Evolutionary conservation across 805 yeast genomes (phyloP).

Genomic region (Yarrowia keelungensis): DNA sequence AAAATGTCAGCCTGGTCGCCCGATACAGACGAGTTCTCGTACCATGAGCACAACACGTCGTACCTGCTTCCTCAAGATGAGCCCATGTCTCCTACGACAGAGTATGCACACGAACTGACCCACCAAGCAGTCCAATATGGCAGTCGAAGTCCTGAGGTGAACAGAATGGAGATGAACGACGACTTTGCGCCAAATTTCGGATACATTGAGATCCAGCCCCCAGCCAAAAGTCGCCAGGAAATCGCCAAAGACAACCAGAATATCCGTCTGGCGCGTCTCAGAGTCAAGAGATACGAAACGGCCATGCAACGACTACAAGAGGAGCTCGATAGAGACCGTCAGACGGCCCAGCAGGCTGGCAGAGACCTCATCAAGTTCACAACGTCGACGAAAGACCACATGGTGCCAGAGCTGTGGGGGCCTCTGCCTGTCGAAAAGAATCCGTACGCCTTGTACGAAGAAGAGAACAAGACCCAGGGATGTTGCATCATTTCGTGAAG

Average conservation of each 20-base stretch:
- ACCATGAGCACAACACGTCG: not conserved
- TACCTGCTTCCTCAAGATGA: slow-evolving; percentile 3
- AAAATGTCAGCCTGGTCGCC: slow-evolving; percentile 20
- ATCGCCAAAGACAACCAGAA: slow-evolving; percentile 2
- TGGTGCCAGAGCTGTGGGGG: slow-evolving; percentile 23
- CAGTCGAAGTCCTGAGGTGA: not conserved
- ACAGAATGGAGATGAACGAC: not conserved
- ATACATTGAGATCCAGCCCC: slow-evolving; percentile 22
- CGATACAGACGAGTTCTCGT: not conserved
- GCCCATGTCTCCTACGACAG: slow-evolving; percentile 22
- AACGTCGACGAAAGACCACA: slow-evolving; percentile 14
- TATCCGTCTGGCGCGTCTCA: not conserved
- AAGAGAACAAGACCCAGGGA: slow-evolving; percentile 5
- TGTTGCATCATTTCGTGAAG: slow-evolving; percentile 8
- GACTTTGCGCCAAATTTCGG: not conserved
- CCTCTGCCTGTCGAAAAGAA: slow-evolving; percentile 15
- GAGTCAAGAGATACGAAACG: slow-evolving; percentile 11
- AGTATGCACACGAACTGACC: slow-evolving; percentile 23
- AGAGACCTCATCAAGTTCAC: slow-evolving; percentile 7
- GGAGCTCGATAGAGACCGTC: slow-evolving; percentile 9
- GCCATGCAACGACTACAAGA: slow-evolving; percentile 1
- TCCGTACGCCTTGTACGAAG: slow-evolving; percentile 1
- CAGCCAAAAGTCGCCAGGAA: not conserved
- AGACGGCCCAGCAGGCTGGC: slow-evolving; percentile 6
- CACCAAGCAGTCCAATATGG: slow-evolving; percentile 8